Conservation (phyloP, 2,329 filamentous ascomycete genomes). For the Epichloe coenophiala region DNA sequence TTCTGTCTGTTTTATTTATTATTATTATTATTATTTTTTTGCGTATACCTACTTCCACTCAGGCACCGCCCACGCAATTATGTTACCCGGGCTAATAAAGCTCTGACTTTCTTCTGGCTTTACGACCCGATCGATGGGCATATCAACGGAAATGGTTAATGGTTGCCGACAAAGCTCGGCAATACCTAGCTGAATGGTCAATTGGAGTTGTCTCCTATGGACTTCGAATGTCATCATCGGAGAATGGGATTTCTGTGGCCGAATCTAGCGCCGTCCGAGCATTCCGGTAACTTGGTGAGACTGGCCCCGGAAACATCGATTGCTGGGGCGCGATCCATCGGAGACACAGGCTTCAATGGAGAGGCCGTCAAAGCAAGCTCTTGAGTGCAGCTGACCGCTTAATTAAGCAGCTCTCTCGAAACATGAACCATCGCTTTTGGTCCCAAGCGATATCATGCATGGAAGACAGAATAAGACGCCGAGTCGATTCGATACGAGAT, state of each 20-base stretch:
- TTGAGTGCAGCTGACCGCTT: background rate
- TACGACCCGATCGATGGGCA: background rate
- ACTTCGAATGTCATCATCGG: too few relatives aligned
- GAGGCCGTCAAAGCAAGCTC: too few relatives aligned
- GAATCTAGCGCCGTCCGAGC: background rate
- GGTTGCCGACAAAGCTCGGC: background rate
- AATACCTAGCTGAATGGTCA: background rate
- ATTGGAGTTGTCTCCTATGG: background rate
- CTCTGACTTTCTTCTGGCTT: background rate
- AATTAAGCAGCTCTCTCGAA: background rate
- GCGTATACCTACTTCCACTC: too few relatives aligned
- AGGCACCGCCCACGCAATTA: too few relatives aligned
- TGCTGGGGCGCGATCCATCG: too few relatives aligned
- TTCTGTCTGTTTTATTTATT: too few relatives aligned
- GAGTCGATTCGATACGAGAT: background rate
- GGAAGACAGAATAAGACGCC: background rate
- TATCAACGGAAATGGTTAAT: background rate
- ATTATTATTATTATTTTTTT: accelerated
- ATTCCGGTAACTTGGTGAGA: too few relatives aligned
- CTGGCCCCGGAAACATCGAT: too few relatives aligned
- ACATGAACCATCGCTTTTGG: background rate
- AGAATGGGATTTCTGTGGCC: background rate
- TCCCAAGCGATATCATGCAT: background rate
- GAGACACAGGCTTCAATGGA: too few relatives aligned
- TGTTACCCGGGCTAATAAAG: too few relatives aligned